A percentile compares a stretch with the other conserved stretches of the same genome.
These are phyloP conservation scores for Blumeria hordei DNA, from an alignment of 2,329 filamentous ascomycete species.

Conservation along the genomic window DNA sequence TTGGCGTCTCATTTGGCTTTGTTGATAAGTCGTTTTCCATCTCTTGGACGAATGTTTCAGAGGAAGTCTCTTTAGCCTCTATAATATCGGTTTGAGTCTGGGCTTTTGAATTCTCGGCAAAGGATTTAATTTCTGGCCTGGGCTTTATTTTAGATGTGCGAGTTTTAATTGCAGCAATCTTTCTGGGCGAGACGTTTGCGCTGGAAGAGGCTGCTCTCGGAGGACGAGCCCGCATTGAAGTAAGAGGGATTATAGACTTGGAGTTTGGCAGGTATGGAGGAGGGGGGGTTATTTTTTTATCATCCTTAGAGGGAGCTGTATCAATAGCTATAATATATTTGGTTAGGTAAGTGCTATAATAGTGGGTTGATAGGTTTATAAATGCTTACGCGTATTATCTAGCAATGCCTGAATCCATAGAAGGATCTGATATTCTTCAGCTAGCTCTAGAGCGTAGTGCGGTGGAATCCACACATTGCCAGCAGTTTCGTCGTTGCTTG, in stretches of 20 bases:
- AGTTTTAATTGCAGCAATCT: constrained; percentile 10
- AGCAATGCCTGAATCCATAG: constrained; percentile 84
- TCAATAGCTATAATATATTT: constrained; percentile 26
- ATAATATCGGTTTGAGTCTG: background rate
- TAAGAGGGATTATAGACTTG: constrained; percentile 15
- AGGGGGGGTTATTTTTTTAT: constrained; percentile 54
- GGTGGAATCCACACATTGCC: constrained; percentile 94
- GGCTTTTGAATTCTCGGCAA: too few relatives aligned
- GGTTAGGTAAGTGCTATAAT: background rate
- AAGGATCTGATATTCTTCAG: constrained; percentile 65
- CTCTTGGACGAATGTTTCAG: constrained; percentile 20
- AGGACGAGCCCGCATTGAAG: constrained; percentile 20
- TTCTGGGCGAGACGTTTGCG: constrained; percentile 23
- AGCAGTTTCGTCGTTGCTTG: constrained; percentile 76
- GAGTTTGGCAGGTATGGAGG: constrained; percentile 39
- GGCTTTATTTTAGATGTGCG: constrained; percentile 17
- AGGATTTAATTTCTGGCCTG: constrained; percentile 8
- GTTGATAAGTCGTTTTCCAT: constrained; percentile 32
- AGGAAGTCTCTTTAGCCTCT: constrained; percentile 10
- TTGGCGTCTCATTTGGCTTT: constrained; percentile 50
- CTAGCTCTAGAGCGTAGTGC: constrained; percentile 52
- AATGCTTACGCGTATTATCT: constrained; percentile 35
- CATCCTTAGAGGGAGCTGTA: constrained; percentile 16
- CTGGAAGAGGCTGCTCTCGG: constrained; percentile 33
- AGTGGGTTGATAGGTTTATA: background rate